These are phyloP conservation scores for Dalbergia oliveri DNA, from an alignment of 306 rosid species.

Conservation along the genomic window DNA sequence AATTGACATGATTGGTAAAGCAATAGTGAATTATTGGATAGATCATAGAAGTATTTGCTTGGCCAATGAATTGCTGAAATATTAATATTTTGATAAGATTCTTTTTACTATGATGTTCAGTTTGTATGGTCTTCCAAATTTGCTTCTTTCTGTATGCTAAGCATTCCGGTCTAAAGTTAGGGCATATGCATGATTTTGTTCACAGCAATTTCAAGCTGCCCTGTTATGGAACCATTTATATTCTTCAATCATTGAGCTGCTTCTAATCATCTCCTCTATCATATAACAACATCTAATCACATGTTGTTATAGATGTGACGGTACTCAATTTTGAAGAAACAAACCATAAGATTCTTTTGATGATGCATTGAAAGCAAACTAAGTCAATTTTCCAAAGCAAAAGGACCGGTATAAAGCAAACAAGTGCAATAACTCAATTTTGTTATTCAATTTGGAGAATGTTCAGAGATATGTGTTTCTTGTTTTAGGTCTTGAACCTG, in stretches of 20 bases:
- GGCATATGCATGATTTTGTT: slow-evolving; percentile 11
- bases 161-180: background rate
- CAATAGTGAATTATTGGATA: background rate
- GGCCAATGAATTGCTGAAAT: slow-evolving; percentile 5
- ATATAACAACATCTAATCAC: background rate
- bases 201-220: slow-evolving; percentile 1
- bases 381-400: slow-evolving; percentile 7
- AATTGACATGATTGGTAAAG: slow-evolving; percentile 10
- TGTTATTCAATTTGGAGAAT: background rate
- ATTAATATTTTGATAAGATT: background rate
- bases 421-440: slow-evolving; percentile 21
- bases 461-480: slow-evolving; percentile 40
- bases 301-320: slow-evolving; percentile 13
- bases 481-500: slow-evolving; percentile 80
- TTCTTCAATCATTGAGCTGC: slow-evolving; percentile 5
- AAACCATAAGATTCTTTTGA: background rate
- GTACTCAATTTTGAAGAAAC: background rate
- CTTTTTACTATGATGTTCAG: background rate
- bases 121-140: background rate
- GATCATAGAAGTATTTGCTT: background rate
- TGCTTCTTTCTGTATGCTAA: background rate
- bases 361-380: background rate
- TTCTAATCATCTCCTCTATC: slow-evolving; percentile 3
- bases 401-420: slow-evolving; percentile 15
- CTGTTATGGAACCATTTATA: background rate